A percentile compares a stretch with the other conserved stretches of the same genome.
These are phyloP conservation scores for Penicillium bialowiezense DNA, from an alignment of 495 filamentous ascomycete species.

Conservation along the genomic window DNA sequence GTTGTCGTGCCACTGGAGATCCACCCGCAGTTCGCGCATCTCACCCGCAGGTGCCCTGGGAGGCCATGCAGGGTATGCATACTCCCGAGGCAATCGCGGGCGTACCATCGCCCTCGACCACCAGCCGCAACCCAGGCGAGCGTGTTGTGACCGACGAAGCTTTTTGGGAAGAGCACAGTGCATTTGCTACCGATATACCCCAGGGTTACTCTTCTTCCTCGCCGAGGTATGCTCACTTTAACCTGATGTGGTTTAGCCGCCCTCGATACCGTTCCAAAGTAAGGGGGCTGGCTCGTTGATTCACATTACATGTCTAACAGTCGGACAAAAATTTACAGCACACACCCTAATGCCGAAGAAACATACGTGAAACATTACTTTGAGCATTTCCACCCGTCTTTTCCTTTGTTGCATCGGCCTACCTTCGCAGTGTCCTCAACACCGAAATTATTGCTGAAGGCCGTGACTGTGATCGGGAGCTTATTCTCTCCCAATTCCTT, in stretches of 20 bases:
- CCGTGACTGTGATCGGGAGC: conserved; percentile 10
- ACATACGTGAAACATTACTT: conserved; percentile 13
- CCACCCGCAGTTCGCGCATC: background rate
- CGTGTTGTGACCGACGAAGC: background rate
- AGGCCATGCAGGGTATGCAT: background rate
- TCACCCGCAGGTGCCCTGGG: background rate
- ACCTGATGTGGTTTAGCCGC: background rate
- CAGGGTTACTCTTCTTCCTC: conserved; percentile 4
- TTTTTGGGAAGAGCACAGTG: conserved; percentile 3
- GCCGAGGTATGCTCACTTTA: conserved; percentile 2
- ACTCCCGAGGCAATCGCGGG: background rate
- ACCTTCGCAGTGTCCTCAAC: conserved; percentile 11
- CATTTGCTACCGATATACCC: conserved; percentile 3
- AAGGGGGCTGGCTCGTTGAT: background rate
- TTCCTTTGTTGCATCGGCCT: conserved; percentile 11
- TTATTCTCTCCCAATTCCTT: conserved; percentile 5
- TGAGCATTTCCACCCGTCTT: conserved; percentile 13
- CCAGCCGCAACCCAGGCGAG: background rate
- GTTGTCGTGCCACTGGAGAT: conserved; percentile 2
- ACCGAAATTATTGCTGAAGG: conserved; percentile 9
- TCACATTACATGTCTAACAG: background rate
- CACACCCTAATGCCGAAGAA: conserved; percentile 1
- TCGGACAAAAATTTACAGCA: background rate
- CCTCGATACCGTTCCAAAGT: background rate
- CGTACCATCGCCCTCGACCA: background rate